Conservation (phyloP, 192 early-diverging fungal species). For the Rhizophagus clarus region DNA sequence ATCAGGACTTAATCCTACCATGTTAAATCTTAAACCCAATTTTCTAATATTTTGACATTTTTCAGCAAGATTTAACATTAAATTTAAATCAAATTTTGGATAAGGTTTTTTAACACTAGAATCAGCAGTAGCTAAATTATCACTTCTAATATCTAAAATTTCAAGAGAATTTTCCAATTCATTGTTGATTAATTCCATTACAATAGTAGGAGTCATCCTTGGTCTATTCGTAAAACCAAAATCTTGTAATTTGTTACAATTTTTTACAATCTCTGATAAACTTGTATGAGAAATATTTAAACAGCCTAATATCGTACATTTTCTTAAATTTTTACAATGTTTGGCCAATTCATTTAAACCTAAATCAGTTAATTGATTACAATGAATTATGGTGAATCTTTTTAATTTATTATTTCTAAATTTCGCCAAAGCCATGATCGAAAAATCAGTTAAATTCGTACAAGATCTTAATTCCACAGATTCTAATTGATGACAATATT, state of each 20-base stretch:
- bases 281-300: not conserved
- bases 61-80: not conserved
- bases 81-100: slow-evolving; percentile 11
- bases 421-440: not conserved
- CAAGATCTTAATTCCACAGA: not conserved
- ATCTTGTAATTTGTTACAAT: not conserved
- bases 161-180: not conserved
- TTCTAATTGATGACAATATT: slow-evolving; percentile 13
- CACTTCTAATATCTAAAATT: not conserved
- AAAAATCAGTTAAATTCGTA: not conserved
- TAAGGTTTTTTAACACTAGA: not conserved
- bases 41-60: not conserved
- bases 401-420: slow-evolving; percentile 6
- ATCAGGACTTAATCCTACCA: slow-evolving; percentile 3
- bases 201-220: slow-evolving; percentile 1
- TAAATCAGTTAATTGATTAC: slow-evolving; percentile 11
- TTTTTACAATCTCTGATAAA: not conserved
- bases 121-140: slow-evolving; percentile 1
- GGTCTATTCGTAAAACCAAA: slow-evolving; percentile 11
- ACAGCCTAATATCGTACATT: not conserved
- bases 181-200: not conserved
- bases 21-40: not conserved
- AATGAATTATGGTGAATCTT: slow-evolving; percentile 1
- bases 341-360: not conserved
- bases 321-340: slow-evolving; percentile 4